Evolutionary conservation across 352 stramenopile genomes (phyloP).

Genomic region (Phytophthora cryptogea): DNA sequence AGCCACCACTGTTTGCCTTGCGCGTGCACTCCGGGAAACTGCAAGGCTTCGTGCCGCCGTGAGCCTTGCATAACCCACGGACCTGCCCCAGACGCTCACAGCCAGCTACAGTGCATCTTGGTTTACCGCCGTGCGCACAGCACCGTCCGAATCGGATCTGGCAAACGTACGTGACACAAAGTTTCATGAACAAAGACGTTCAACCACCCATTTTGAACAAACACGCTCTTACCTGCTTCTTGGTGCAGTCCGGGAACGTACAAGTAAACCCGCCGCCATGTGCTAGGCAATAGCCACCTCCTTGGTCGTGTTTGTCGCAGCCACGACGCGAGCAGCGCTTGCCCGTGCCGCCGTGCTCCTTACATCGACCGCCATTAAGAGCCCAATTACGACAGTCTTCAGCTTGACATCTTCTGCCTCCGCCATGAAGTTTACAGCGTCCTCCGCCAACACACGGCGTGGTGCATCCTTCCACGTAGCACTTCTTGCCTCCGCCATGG

Average conservation of each 20-base stretch:
- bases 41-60: slow-evolving; percentile 76
- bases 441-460: slow-evolving; percentile 77
- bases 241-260: slow-evolving; percentile 65
- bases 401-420: slow-evolving; percentile 57
- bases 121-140: slow-evolving; percentile 79
- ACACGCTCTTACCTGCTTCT: slow-evolving; percentile 70
- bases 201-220: not conserved
- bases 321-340: slow-evolving; percentile 66
- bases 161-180: not conserved
- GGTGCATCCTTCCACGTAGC: slow-evolving; percentile 66
- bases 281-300: slow-evolving; percentile 71
- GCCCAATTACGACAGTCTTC: slow-evolving; percentile 64
- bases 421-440: slow-evolving; percentile 69
- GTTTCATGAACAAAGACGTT: slow-evolving; percentile 7
- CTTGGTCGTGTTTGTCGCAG: slow-evolving; percentile 83
- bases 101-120: slow-evolving; percentile 61
- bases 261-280: slow-evolving; percentile 79
- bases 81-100: slow-evolving; percentile 72
- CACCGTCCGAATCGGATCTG: slow-evolving; percentile 75
- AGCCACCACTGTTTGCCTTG: slow-evolving; percentile 76
- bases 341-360: slow-evolving; percentile 71
- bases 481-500: slow-evolving; percentile 85
- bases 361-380: slow-evolving; percentile 71
- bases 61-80: slow-evolving; percentile 76
- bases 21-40: slow-evolving; percentile 61